Evolutionary conservation across 2,329 filamentous ascomycete genomes (phyloP), one percentile per base, ranked within the genome.

Genomic region (Pseudogymnoascus sp.): DNA sequence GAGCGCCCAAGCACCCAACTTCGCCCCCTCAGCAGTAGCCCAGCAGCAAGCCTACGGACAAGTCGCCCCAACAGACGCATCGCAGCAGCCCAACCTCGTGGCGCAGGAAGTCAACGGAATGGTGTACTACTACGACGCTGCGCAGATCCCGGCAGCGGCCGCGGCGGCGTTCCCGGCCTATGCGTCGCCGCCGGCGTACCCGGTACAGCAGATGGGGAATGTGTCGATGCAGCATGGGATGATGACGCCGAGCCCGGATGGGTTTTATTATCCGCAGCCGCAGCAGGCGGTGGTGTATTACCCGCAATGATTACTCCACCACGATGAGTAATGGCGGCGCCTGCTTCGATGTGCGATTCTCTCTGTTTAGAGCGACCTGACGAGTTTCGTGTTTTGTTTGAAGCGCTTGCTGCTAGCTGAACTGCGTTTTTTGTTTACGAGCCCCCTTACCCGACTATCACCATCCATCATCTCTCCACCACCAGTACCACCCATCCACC

Each of bases 31-130:
- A 43, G 69, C 70, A 25, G 69, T 70, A 25, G 63, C 63, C 61
- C 69, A 56, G 66, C 77, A 65, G 66, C 74, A 65, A 60, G 70
- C 71, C 46, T 62, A 68, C 75, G 69, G 49, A 49, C 63, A 67
- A 42, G 70, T 66, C 14, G 61, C 64, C 16, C 69, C 68, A 60
- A 34, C 63, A 25, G 63, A 63, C 16, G 65, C 72, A 5, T 76
- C 78, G 31, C 84, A 83, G 67, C 75, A 78, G 2, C 71, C 79
- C 16, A 83, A 79, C 66, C 74, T 86, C 43, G 83, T 88, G 59
- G 91, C 91, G 0, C 93, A 97, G 74, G 93, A 97, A 77, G 87
- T 88, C 67, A 96, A 96, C 69, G 95, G 95, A 66, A 97, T 96
- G 84, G 92, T 96, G 0, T 97, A 96, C 75, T 99, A 96, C 74